These are phyloP conservation scores for Fusarium brachygibbosum DNA, from an alignment of 2,329 filamentous ascomycete species.

Conservation along the genomic window DNA sequence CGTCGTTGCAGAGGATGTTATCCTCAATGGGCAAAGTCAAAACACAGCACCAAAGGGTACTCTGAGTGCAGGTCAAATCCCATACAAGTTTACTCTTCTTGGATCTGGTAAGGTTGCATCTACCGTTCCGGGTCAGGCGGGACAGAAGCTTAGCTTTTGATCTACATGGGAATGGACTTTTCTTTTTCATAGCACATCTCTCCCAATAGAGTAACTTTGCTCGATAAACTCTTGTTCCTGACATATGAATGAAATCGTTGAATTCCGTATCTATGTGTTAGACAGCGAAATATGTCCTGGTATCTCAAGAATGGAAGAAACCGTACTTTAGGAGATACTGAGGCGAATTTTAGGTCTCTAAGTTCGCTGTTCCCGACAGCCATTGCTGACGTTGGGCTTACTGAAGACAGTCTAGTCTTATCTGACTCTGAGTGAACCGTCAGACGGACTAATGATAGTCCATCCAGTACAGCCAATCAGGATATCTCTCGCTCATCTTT, in stretches of 20 bases:
- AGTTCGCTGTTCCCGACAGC: not conserved
- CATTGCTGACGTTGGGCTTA: not conserved
- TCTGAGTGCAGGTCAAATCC: slow-evolving; percentile 12
- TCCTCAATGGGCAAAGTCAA: slow-evolving; percentile 30
- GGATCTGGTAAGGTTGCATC: slow-evolving; percentile 34
- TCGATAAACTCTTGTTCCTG: not conserved
- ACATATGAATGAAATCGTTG: slow-evolving; percentile 45
- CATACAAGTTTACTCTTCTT: slow-evolving; percentile 34
- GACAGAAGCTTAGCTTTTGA: slow-evolving; percentile 34
- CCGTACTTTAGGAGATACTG: not conserved
- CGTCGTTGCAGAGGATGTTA: slow-evolving; percentile 35
- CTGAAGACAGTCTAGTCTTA: not conserved
- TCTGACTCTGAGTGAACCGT: no score
- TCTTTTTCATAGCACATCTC: not conserved
- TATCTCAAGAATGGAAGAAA: no score
- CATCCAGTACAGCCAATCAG: not conserved
- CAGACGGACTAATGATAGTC: not conserved
- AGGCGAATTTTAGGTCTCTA: not conserved
- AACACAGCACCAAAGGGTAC: slow-evolving; percentile 34
- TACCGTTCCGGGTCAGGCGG: slow-evolving; percentile 31
- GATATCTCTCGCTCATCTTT: fast-evolving
- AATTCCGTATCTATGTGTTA: slow-evolving; percentile 36
- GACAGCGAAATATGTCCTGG: no score
- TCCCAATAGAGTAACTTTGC: not conserved
- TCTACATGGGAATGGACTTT: not conserved